Conservation (phyloP, 352 stramenopile genomes). For the Phytophthora podocarpi region DNA sequence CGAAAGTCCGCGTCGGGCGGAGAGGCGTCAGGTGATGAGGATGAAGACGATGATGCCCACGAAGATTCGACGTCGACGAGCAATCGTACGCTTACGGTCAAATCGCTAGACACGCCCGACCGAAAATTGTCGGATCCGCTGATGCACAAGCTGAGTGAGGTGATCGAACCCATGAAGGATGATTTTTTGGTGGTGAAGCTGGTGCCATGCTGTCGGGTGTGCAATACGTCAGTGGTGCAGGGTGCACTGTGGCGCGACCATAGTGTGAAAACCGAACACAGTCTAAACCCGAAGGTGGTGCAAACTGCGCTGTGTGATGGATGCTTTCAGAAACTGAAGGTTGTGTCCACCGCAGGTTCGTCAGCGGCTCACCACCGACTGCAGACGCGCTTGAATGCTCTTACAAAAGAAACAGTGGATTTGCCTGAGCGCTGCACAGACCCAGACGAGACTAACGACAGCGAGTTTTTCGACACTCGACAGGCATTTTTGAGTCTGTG, state of each 20-base stretch:
- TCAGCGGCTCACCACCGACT: constrained; percentile 48
- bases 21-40: constrained; percentile 48
- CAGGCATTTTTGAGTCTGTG: constrained; percentile 98
- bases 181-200: constrained; percentile 90
- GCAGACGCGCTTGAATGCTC: constrained; percentile 50
- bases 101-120: constrained; percentile 69
- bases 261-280: constrained; percentile 64
- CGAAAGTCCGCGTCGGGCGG: constrained; percentile 50
- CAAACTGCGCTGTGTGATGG: constrained; percentile 79
- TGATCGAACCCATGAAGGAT: constrained; percentile 91
- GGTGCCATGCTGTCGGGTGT: constrained; percentile 81
- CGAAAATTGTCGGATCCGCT: constrained; percentile 74
- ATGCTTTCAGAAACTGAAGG: constrained; percentile 76
- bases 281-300: constrained; percentile 67
- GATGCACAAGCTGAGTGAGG: constrained; percentile 87
- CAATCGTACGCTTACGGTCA: constrained; percentile 41
- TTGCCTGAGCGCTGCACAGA: constrained; percentile 79
- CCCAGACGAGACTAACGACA: constrained; percentile 85
- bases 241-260: constrained; percentile 71
- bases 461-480: constrained; percentile 95
- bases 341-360: constrained; percentile 33
- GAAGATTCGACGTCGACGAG: constrained; percentile 32
- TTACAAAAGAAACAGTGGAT: constrained; percentile 62
- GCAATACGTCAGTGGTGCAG: constrained; percentile 77
- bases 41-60: constrained; percentile 49